A percentile compares a stretch with the other conserved stretches of the same genome.
phyloP scores from a whole-genome alignment of 495 filamentous ascomycete species.

The Polyplosphaeria fusca region DNA sequence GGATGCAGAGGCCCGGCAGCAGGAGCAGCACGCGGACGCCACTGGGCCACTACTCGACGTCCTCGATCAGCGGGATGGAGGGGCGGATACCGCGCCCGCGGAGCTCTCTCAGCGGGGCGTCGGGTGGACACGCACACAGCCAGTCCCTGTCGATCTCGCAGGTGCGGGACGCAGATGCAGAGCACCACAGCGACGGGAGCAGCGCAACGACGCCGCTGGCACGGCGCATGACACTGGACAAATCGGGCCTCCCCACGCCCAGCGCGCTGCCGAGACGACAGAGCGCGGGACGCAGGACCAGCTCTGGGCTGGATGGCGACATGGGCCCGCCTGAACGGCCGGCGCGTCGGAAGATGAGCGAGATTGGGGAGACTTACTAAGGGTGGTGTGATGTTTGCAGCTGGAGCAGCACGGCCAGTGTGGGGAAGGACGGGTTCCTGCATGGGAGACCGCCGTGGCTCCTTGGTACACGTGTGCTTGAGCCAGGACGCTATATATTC shows the following conservation, averaged over 20 bases:
- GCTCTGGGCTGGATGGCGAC: constrained; percentile 47
- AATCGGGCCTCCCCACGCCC: constrained; percentile 32
- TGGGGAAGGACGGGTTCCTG: not conserved
- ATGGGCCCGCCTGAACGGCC: constrained; percentile 57
- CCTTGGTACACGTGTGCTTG: no score
- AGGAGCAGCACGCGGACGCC: constrained; percentile 71
- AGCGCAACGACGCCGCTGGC: constrained; percentile 30
- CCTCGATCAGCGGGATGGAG: constrained; percentile 40
- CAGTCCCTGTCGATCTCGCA: constrained; percentile 22
- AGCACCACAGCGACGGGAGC: constrained; percentile 27
- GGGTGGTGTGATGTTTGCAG: no score
- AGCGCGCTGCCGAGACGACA: constrained; percentile 38
- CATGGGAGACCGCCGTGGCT: no score
- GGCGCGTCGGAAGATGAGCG: constrained; percentile 48
- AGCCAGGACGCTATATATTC: no score
- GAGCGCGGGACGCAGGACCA: constrained; percentile 51
- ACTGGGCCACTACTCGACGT: constrained; percentile 45
- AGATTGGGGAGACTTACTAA: constrained; percentile 67
- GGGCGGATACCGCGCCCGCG: constrained; percentile 46
- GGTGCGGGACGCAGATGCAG: constrained; percentile 19
- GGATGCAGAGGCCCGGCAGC: constrained; percentile 61
- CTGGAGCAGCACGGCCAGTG: no score
- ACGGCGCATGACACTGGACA: constrained; percentile 35
- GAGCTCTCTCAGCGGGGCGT: constrained; percentile 54
- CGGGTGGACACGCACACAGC: constrained; percentile 34